Percentiles rank a stretch among this genome's conserved stretches.
These are phyloP conservation scores for Corymbia maculata DNA, from an alignment of 345 rosid genomes.

Conservation along the genomic window DNA sequence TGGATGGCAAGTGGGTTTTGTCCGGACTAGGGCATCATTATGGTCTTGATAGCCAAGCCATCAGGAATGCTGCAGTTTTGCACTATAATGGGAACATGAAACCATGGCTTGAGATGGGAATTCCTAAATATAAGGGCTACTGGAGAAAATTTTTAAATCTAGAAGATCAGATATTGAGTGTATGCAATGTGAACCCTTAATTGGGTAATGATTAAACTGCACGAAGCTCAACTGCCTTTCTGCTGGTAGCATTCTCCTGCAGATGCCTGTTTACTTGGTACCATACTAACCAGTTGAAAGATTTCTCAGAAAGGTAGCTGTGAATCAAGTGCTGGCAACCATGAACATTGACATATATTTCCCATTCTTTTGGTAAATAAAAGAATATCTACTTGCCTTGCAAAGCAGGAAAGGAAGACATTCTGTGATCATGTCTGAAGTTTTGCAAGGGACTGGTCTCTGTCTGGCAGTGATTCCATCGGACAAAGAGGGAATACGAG, in stretches of 20 bases:
- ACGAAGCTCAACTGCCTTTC: background rate
- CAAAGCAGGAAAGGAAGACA: background rate
- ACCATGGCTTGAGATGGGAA: constrained; percentile 97
- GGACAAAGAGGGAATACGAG: background rate
- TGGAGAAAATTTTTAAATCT: constrained; percentile 72
- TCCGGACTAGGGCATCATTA: constrained; percentile 85
- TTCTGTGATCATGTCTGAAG: background rate
- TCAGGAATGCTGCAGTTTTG: constrained; percentile 57
- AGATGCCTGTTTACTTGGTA: background rate
- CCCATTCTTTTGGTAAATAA: background rate
- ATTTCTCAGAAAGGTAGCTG: background rate
- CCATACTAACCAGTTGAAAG: background rate
- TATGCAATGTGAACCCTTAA: constrained; percentile 79
- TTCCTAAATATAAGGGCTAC: constrained; percentile 50
- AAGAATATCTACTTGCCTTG: background rate
- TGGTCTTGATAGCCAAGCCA: constrained; percentile 25
- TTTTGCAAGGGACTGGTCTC: background rate
- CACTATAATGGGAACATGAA: constrained; percentile 97
- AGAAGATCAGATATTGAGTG: constrained; percentile 54
- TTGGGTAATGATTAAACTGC: background rate
- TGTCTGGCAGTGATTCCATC: background rate
- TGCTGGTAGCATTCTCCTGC: background rate
- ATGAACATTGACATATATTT: background rate
- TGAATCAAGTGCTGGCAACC: background rate
- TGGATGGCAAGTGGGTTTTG: constrained; percentile 56